phyloP scores from a whole-genome alignment of 345 rosid genomes.

The Eucalyptus marginata region DNA sequence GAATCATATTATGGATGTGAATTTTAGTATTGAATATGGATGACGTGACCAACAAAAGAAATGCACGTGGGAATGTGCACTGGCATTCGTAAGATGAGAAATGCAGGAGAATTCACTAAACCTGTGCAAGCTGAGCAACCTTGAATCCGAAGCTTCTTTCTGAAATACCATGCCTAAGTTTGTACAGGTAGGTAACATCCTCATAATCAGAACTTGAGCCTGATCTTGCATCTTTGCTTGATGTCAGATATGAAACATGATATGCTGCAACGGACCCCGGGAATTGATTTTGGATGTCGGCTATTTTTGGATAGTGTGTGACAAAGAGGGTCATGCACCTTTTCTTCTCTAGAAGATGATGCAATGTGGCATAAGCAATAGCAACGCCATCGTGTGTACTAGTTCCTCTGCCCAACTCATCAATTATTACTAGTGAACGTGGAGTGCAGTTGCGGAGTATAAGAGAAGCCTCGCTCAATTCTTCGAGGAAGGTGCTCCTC shows the following conservation, averaged over 20 bases:
- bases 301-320: conserved; percentile 86
- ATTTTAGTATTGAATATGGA: neutral
- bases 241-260: conserved; percentile 81
- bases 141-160: conserved; percentile 84
- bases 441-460: conserved; percentile 63
- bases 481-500: conserved; percentile 88
- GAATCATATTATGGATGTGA: neutral
- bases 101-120: neutral
- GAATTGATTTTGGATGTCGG: conserved; percentile 37
- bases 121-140: conserved; percentile 94
- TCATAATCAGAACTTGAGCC: conserved; percentile 24
- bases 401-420: conserved; percentile 96
- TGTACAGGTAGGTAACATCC: conserved; percentile 81
- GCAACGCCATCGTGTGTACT: conserved; percentile 96
- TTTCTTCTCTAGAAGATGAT: conserved; percentile 56
- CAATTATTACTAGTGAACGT: conserved; percentile 72
- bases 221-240: conserved; percentile 6
- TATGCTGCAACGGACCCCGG: conserved; percentile 58
- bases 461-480: conserved; percentile 72
- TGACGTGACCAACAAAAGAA: neutral
- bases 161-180: conserved; percentile 74
- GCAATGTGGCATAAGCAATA: conserved; percentile 84
- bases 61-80: neutral
- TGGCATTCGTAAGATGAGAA: neutral
- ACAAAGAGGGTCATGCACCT: conserved; percentile 81